These are phyloP conservation scores for Ecytonucleospora hepatopenaei DNA, from an alignment of 371 early-diverging fungal genomes.

Conservation along the genomic window DNA sequence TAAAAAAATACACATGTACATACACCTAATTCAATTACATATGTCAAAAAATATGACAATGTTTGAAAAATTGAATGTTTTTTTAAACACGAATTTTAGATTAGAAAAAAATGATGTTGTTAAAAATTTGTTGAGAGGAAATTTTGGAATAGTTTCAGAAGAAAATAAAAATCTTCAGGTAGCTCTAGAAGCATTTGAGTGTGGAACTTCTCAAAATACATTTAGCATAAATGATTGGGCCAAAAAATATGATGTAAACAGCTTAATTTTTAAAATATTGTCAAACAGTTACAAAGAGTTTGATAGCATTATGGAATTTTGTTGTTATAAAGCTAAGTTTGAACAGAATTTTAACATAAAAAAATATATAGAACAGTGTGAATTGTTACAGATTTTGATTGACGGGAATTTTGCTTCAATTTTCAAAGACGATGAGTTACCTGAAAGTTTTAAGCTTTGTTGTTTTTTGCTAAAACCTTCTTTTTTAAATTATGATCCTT, in stretches of 20 bases:
- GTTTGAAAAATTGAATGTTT: slow-evolving; percentile 21
- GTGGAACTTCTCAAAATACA: neutral
- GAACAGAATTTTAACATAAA: neutral
- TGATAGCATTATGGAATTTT: slow-evolving; percentile 10
- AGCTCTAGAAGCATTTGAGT: neutral
- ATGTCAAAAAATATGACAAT: neutral
- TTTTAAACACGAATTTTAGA: slow-evolving; percentile 28
- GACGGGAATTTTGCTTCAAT: neutral
- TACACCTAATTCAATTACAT: slow-evolving; percentile 19
- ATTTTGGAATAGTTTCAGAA: slow-evolving; percentile 16
- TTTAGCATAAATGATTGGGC: neutral
- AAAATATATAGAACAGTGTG: neutral
- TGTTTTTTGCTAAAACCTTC: neutral
- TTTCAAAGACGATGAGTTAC: neutral
- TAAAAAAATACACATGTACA: slow-evolving; percentile 4
- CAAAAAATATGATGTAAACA: neutral
- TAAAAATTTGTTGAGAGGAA: slow-evolving; percentile 20
- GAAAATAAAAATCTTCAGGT: neutral
- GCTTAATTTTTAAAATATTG: slow-evolving; percentile 6
- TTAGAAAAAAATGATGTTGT: slow-evolving; percentile 8
- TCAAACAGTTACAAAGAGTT: neutral
- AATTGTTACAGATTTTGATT: neutral
- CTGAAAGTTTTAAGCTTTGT: neutral
- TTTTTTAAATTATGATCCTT: neutral
- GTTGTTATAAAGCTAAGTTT: slow-evolving; percentile 23